phyloP scores from a whole-genome alignment of 306 rosid genomes.

The Castanea crenata region DNA sequence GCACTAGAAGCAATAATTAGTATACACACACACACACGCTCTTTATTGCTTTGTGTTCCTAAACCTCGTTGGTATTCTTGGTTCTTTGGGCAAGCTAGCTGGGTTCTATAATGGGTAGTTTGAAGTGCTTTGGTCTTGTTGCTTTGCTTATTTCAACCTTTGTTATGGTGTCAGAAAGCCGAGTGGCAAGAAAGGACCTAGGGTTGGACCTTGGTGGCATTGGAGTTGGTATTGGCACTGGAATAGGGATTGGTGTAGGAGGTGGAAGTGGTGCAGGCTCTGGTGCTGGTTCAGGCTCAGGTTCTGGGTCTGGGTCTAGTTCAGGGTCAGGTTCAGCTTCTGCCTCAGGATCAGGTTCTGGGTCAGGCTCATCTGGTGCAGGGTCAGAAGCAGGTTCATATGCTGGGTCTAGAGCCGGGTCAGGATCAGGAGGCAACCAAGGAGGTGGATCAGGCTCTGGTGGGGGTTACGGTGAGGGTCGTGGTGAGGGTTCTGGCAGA shows the following conservation, averaged over 20 bases:
- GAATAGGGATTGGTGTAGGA: constrained; percentile 51
- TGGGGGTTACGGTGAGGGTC: neutral
- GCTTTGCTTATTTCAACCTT: constrained; percentile 41
- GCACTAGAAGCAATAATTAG: neutral
- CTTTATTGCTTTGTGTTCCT: neutral
- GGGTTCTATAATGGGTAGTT: neutral
- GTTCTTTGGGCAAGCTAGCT: constrained; percentile 18
- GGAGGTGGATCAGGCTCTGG: constrained; percentile 1
- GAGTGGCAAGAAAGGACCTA: constrained; percentile 59
- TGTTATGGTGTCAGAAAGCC: constrained; percentile 34
- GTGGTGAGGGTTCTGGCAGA: constrained; percentile 34
- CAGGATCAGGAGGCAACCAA: constrained; percentile 13
- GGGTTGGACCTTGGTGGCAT: constrained; percentile 64
- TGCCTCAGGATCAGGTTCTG: constrained; percentile 22
- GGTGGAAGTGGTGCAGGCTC: constrained; percentile 25
- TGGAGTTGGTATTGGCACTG: constrained; percentile 55
- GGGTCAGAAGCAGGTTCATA: constrained; percentile 31
- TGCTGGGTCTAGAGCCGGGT: constrained; percentile 32
- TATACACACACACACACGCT: neutral
- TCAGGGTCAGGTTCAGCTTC: neutral
- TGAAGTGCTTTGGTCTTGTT: constrained; percentile 22
- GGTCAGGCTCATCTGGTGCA: constrained; percentile 16
- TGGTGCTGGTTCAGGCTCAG: constrained; percentile 5
- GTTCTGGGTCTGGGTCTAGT: neutral
- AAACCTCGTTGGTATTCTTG: neutral